A percentile compares a stretch with the other conserved stretches of the same genome.
Conservation (phyloP, 139 green algal species). For the Microglena sp. region DNA sequence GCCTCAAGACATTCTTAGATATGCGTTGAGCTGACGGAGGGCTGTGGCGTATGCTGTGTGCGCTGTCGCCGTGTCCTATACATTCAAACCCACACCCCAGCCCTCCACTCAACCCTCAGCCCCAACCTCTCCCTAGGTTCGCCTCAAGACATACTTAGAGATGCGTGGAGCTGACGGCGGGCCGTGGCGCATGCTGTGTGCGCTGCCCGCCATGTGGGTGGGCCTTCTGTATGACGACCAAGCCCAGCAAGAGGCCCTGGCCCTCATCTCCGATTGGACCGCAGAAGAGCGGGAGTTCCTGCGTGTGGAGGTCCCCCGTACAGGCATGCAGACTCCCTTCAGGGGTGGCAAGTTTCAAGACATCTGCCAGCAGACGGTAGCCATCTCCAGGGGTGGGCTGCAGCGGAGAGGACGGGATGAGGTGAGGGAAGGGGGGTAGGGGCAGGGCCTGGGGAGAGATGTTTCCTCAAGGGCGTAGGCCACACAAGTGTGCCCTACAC, state of each 20-base stretch:
- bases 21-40: constrained; percentile 91
- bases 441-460: no score
- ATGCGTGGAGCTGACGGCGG: constrained; percentile 95
- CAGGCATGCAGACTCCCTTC: constrained; percentile 83
- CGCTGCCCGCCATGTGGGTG: constrained; percentile 87
- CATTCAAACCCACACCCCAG: not conserved
- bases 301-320: constrained; percentile 40
- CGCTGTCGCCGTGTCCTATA: constrained; percentile 51
- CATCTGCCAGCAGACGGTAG: constrained; percentile 53
- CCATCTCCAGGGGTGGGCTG: constrained; percentile 71
- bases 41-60: constrained; percentile 82
- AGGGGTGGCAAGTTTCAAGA: constrained; percentile 64
- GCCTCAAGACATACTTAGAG: constrained; percentile 92
- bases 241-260: constrained; percentile 47
- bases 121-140: constrained; percentile 35
- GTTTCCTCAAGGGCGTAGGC: no score
- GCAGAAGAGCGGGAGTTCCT: constrained; percentile 68
- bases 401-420: constrained; percentile 71
- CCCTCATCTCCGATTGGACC: constrained; percentile 75
- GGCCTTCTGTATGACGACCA: constrained; percentile 88
- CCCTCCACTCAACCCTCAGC: not conserved
- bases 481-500: no score
- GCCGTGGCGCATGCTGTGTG: constrained; percentile 82
- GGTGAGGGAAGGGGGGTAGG: no score
- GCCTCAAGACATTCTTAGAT: constrained; percentile 85